Conservation (phyloP, 352 stramenopile species). For the Thalassiosira allenii region DNA sequence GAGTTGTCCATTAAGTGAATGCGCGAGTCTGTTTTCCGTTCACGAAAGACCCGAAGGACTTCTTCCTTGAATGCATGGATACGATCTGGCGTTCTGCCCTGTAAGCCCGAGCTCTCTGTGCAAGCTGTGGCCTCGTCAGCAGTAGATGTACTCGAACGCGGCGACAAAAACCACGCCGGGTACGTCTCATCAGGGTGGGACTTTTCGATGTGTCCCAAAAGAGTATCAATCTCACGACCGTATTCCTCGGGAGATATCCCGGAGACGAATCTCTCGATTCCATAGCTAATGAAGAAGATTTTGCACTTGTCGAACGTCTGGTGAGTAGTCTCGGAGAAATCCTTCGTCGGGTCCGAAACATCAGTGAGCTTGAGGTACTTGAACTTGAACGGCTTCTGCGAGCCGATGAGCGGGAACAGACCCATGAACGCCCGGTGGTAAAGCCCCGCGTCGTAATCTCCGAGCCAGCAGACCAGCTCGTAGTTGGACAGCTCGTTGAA, state of each 20-base stretch:
- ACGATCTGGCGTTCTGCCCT: constrained; percentile 35
- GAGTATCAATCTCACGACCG: constrained; percentile 47
- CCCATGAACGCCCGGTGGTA: constrained; percentile 41
- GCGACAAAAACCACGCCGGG: constrained; percentile 59
- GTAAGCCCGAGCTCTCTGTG: constrained; percentile 3
- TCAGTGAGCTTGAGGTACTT: constrained; percentile 43
- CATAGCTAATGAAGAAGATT: constrained; percentile 60
- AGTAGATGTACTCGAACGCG: constrained; percentile 43
- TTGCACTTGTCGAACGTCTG: constrained; percentile 67
- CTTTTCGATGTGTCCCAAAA: constrained; percentile 61
- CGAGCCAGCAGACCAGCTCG: constrained; percentile 69
- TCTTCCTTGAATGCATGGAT: constrained; percentile 58
- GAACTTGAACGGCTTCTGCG: constrained; percentile 71
- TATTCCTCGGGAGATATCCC: constrained; percentile 38
- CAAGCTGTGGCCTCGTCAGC: constrained; percentile 33
- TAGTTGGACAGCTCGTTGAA: constrained; percentile 67
- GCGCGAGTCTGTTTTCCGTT: constrained; percentile 32
- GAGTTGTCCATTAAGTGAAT: constrained; percentile 64
- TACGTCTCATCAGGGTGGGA: constrained; percentile 61
- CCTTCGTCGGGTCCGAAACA: constrained; percentile 42
- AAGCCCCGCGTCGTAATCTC: constrained; percentile 35
- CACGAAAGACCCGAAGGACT: constrained; percentile 45
- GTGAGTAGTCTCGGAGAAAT: constrained; percentile 44
- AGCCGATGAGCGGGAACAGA: constrained; percentile 34
- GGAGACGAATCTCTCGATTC: constrained; percentile 27